Conservation (phyloP, 331 rosid genomes). For the Acacia concinna region DNA sequence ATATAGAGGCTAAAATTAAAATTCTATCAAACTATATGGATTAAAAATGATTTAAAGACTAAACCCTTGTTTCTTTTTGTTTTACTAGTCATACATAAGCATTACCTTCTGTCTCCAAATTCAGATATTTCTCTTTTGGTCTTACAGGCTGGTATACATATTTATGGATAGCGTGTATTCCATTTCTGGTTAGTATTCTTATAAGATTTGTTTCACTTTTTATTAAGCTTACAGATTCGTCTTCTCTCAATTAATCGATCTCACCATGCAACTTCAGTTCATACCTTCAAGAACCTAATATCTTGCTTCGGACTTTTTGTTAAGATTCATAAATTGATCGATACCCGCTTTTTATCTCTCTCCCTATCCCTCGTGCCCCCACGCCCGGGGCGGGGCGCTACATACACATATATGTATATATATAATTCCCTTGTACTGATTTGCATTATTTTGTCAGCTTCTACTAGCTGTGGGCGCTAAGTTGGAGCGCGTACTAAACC, state of each 20-base stretch:
- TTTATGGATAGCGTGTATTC: conserved; percentile 72
- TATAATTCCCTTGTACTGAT: not conserved
- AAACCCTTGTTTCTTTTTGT: conserved; percentile 4
- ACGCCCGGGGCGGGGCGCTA: too few species aligned
- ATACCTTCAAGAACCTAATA: not conserved
- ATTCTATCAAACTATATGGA: too few species aligned
- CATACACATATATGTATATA: too few species aligned
- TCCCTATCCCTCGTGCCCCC: not conserved
- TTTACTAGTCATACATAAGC: not conserved
- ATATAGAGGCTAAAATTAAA: too few species aligned
- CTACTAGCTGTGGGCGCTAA: conserved; percentile 72
- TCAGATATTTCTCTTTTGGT: not conserved
- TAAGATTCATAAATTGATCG: not conserved
- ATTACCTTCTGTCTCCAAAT: not conserved
- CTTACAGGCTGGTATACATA: conserved; percentile 71
- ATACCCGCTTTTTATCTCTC: not conserved
- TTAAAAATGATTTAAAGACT: too few species aligned
- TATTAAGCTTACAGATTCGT: not conserved
- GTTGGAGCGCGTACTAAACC: conserved; percentile 61
- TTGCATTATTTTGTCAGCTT: conserved; percentile 38
- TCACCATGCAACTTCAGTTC: not conserved
- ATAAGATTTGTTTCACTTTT: not conserved
- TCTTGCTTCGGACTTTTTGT: not conserved
- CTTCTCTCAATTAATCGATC: too few species aligned
- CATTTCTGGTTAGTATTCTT: conserved; percentile 52